These are phyloP conservation scores for Sporothrix schenckii DNA, from an alignment of 2,329 filamentous ascomycete genomes.

Conservation along the genomic window DNA sequence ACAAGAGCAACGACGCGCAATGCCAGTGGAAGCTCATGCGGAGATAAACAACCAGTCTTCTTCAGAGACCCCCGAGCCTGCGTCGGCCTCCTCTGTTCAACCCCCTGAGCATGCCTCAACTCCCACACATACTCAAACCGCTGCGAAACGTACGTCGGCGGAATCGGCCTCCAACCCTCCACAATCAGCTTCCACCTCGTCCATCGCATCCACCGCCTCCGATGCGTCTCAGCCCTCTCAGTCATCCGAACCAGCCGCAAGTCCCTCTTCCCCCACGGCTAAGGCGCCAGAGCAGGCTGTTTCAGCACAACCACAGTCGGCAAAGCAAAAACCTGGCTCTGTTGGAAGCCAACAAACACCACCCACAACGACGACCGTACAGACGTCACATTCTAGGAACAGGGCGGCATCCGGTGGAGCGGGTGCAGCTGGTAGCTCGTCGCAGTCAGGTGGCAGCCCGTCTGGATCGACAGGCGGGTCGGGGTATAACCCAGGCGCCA, in stretches of 20 bases:
- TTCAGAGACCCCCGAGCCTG: not conserved
- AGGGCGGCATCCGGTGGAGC: constrained; percentile 35
- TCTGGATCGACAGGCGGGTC: constrained; percentile 19
- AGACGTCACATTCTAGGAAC: constrained; percentile 37
- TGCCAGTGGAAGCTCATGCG: not conserved
- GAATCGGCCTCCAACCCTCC: not conserved
- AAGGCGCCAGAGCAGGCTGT: not conserved
- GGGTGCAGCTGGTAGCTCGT: not conserved
- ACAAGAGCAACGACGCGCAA: not conserved
- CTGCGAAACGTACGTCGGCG: not conserved
- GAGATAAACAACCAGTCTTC: not conserved
- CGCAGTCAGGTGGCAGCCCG: constrained; percentile 2
- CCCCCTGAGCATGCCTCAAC: constrained; percentile 11
- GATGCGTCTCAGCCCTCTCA: not conserved
- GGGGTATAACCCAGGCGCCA: not conserved
- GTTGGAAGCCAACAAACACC: constrained; percentile 13
- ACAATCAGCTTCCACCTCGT: constrained; percentile 16
- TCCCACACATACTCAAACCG: not conserved
- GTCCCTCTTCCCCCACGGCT: not conserved
- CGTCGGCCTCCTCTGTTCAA: not conserved
- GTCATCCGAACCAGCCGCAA: not conserved
- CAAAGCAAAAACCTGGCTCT: not conserved
- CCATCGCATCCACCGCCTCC: constrained; percentile 13
- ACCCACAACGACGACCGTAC: constrained; percentile 19
- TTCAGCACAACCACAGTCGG: not conserved